Evolutionary conservation across 148 eudicot species (phyloP), one percentile per base, ranked within the genome.

Genomic region (Linanthus parryae): DNA sequence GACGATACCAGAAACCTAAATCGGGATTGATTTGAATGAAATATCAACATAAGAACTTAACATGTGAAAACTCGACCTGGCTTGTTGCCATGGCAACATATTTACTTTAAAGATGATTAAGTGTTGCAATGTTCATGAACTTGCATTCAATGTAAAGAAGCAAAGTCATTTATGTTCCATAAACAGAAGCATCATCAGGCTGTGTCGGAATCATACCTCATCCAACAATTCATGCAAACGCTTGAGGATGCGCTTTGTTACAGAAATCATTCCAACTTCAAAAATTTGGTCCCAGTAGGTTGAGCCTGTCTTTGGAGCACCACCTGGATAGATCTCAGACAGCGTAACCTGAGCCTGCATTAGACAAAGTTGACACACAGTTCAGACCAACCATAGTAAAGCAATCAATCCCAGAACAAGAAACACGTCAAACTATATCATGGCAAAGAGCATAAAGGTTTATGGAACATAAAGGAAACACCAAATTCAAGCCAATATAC

Each of bases 311-410:
- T 84, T 94, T 44, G 95, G 84, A 62, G 95, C 63, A 70, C 72
- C 79, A 29, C 99, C 99, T 42, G 99, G 99, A 67, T 88, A 94
- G 51, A 94, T 94, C 67, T 88, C 99, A 40, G 99, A 88, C 38
- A 94, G 56, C 99, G 88, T 84, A 47, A 72, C 57, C 66, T 94
- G 91, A 52, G 99, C 99, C 99, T 94, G 68, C 75, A 72, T 28
- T 57, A 17, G 26, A 21, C 13, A 61, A 42, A 63, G 13, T 26
- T 12, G 5, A 19, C 36, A 5, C 12, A 29, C 38, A 18, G 25
- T 58, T 51, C 53, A 68, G 18, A 30, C 37, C 15, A 41, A 57
- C 38, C 41, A 70, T 24, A 52, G 51, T 48, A 21, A 54, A 21
- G 48, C 19, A 23, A 3, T 45, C 16, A 9, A 44, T 4, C 22